These are phyloP conservation scores for Alnus glutinosa DNA, from an alignment of 306 rosid species.

Conservation along the genomic window DNA sequence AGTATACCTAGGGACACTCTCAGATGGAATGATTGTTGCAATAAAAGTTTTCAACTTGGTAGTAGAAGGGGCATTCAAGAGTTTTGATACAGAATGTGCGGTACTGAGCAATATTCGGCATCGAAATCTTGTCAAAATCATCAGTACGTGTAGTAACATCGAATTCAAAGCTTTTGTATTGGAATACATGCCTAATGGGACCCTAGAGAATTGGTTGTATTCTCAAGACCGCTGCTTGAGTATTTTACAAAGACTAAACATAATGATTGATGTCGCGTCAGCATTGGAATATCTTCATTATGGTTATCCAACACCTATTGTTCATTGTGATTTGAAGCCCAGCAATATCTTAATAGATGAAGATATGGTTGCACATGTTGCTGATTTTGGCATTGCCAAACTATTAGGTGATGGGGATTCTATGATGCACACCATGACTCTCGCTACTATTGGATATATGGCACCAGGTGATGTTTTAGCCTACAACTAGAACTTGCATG, in stretches of 20 bases:
- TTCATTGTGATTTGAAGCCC: constrained; percentile 29
- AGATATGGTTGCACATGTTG: constrained; percentile 31
- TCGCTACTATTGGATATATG: constrained; percentile 32
- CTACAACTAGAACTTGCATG: too few species aligned
- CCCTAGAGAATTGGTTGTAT: constrained; percentile 31
- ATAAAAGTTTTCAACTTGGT: constrained; percentile 25
- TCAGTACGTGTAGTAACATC: constrained; percentile 14
- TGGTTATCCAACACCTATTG: constrained; percentile 27
- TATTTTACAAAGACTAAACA: constrained; percentile 27
- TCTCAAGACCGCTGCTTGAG: constrained; percentile 11
- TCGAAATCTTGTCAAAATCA: constrained; percentile 29
- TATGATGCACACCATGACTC: constrained; percentile 6
- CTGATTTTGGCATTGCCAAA: constrained; percentile 36
- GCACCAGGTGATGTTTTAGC: constrained; percentile 27
- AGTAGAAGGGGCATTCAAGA: constrained; percentile 1
- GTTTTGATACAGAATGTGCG: constrained; percentile 21
- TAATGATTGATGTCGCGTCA: constrained; percentile 31
- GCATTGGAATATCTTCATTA: constrained; percentile 39
- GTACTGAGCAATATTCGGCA: constrained; percentile 25
- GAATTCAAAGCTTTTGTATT: constrained; percentile 32
- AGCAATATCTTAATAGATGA: constrained; percentile 26
- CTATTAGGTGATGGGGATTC: constrained; percentile 27
- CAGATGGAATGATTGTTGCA: constrained; percentile 24
- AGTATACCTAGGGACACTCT: constrained; percentile 27
- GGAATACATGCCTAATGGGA: constrained; percentile 33